These are phyloP conservation scores for Dactylellina haptotyla DNA, from an alignment of 2,329 filamentous ascomycete species.

Conservation along the genomic window DNA sequence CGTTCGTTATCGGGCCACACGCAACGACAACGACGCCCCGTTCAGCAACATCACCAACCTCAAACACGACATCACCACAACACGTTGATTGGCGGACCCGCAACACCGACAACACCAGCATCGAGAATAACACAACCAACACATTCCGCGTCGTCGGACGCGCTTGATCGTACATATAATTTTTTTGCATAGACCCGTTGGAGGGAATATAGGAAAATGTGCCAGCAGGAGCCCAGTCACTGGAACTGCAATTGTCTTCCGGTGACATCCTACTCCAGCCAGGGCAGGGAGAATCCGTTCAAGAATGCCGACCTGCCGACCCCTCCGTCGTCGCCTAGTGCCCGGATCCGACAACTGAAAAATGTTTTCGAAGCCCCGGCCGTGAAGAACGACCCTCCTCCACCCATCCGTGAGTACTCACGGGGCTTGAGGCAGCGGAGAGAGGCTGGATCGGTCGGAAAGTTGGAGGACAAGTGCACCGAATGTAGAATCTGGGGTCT, in stretches of 20 bases:
- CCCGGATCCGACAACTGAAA: constrained; percentile 46
- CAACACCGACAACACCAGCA: too few species aligned
- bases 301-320: constrained; percentile 40
- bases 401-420: constrained; percentile 10
- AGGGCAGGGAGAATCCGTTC: constrained; percentile 38
- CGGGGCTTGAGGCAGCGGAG: constrained; percentile 38
- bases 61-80: constrained; percentile 11
- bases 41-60: not conserved
- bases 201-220: constrained; percentile 28
- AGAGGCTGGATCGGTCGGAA: constrained; percentile 49
- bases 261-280: constrained; percentile 35
- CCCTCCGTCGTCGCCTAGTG: constrained; percentile 45
- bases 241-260: constrained; percentile 48
- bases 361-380: constrained; percentile 45
- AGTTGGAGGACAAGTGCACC: constrained; percentile 48
- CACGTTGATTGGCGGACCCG: constrained; percentile 34
- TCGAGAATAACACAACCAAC: constrained; percentile 22
- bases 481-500: constrained; percentile 43
- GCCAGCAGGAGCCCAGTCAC: constrained; percentile 44
- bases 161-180: not conserved
- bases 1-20: not conserved
- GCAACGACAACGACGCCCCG: not conserved
- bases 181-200: too few species aligned
- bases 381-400: constrained; percentile 31
- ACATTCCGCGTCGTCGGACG: not conserved